Evolutionary conservation across 345 rosid species (phyloP).

Genomic region (Syzygium aqueum): DNA sequence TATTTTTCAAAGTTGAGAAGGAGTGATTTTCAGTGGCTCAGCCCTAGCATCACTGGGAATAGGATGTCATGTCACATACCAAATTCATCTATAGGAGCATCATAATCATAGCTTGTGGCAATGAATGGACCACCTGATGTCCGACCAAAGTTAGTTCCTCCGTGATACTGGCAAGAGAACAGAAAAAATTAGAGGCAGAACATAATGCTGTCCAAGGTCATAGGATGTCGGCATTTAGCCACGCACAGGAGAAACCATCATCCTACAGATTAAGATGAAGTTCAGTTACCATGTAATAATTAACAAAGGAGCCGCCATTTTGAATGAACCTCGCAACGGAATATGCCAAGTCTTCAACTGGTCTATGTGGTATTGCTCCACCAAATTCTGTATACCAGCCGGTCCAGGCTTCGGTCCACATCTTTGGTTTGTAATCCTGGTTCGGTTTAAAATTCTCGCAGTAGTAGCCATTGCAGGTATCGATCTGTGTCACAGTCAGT

Average conservation of each 20-base stretch:
- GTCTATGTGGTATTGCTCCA: constrained; percentile 60
- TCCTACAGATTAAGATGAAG: not conserved
- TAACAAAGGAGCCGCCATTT: constrained; percentile 70
- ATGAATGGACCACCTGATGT: constrained; percentile 95
- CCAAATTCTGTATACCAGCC: constrained; percentile 90
- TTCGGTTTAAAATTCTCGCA: constrained; percentile 71
- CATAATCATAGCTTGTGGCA: constrained; percentile 95
- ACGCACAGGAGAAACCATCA: not conserved
- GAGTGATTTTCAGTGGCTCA: not conserved
- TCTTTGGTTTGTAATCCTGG: constrained; percentile 57
- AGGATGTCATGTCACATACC: constrained; percentile 28
- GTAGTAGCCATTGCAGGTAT: constrained; percentile 89
- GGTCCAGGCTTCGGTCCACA: constrained; percentile 97
- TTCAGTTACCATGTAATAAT: constrained; percentile 71
- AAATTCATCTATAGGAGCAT: constrained; percentile 93
- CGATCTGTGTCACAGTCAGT: constrained; percentile 33
- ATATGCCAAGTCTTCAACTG: constrained; percentile 79
- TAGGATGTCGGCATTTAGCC: not conserved
- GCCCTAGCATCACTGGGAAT: not conserved
- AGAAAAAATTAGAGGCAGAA: not conserved
- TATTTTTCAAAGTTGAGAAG: not conserved
- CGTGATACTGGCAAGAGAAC: constrained; percentile 53
- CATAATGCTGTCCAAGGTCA: not conserved
- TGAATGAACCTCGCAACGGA: constrained; percentile 73
- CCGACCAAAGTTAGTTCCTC: constrained; percentile 90